Evolutionary conservation across 2,329 filamentous ascomycete genomes (phyloP).

Genomic region (Alternaria incomplexa): DNA sequence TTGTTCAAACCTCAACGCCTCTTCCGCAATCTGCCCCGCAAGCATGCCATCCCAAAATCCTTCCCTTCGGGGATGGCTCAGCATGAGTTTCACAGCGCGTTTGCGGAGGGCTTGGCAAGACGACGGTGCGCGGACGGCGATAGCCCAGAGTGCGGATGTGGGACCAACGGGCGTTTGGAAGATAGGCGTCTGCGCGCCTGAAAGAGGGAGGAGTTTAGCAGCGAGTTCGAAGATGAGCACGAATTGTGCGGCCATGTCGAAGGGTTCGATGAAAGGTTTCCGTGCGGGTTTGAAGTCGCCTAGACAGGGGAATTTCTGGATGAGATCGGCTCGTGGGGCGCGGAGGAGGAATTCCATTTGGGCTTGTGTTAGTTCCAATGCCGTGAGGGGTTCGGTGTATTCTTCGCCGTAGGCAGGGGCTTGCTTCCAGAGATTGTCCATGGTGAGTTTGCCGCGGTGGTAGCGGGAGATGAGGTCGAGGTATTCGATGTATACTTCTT

Average conservation of each 20-base stretch:
- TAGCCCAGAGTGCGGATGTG: slow-evolving; percentile 34
- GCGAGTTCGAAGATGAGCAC: slow-evolving; percentile 24
- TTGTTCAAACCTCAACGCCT: slow-evolving; percentile 37
- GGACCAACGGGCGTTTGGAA: slow-evolving; percentile 36
- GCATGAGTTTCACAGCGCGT: slow-evolving; percentile 32
- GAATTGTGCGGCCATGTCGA: slow-evolving; percentile 23
- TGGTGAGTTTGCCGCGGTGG: slow-evolving; percentile 3
- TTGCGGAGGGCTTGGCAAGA: slow-evolving; percentile 26
- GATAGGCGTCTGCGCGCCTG: slow-evolving; percentile 21
- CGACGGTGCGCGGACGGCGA: slow-evolving; percentile 29
- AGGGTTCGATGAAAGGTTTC: slow-evolving; percentile 21
- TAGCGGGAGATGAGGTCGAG: slow-evolving; percentile 12
- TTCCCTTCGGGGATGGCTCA: slow-evolving; percentile 47
- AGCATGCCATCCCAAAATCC: slow-evolving; percentile 66
- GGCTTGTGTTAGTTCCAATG: slow-evolving; percentile 17
- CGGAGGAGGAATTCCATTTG: slow-evolving; percentile 23
- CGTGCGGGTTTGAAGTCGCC: slow-evolving; percentile 8
- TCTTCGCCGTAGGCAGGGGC: background rate
- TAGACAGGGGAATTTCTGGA: slow-evolving; percentile 12
- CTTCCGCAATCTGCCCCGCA: slow-evolving; percentile 55
- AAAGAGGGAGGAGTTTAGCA: slow-evolving; percentile 13
- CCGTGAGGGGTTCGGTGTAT: slow-evolving; percentile 5
- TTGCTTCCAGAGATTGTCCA: slow-evolving; percentile 12
- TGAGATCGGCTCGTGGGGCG: slow-evolving; percentile 15
- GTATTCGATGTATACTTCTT: slow-evolving; percentile 15